A percentile compares a stretch with the other conserved stretches of the same genome.
These are phyloP conservation scores for Aspergillus aculeatinus DNA, from an alignment of 2,329 filamentous ascomycete genomes.

Conservation along the genomic window DNA sequence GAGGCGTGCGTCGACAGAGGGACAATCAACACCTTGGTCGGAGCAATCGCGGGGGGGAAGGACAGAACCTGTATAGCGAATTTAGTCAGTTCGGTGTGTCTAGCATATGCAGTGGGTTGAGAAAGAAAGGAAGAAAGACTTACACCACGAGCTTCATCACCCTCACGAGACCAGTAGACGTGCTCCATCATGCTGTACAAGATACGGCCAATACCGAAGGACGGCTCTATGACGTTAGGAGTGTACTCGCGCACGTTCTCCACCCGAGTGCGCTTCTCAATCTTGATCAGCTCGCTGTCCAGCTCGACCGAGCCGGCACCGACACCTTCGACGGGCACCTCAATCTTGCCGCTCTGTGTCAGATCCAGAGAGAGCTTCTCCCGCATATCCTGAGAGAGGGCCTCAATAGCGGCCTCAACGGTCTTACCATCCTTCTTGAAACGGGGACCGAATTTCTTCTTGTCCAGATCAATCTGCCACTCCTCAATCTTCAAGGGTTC, in stretches of 20 bases:
- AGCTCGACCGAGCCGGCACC: conserved; percentile 75
- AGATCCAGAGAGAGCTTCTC: conserved; percentile 77
- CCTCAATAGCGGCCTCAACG: conserved; percentile 75
- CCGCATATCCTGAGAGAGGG: conserved; percentile 74
- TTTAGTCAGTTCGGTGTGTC: conserved; percentile 13
- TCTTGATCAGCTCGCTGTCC: conserved; percentile 72
- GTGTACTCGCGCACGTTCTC: conserved; percentile 89
- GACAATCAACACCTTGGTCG: conserved; percentile 90
- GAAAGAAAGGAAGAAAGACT: conserved; percentile 41
- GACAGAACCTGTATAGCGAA: conserved; percentile 60
- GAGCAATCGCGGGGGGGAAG: conserved; percentile 76
- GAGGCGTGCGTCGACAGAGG: conserved; percentile 78
- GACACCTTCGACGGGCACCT: conserved; percentile 68
- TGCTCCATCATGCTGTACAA: conserved; percentile 93
- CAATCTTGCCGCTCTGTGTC: conserved; percentile 69
- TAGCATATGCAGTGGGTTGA: neutral
- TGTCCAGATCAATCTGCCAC: conserved; percentile 83
- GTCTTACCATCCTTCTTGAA: conserved; percentile 94
- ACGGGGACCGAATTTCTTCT: conserved; percentile 91
- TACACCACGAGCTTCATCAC: conserved; percentile 83
- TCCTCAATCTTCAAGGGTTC: conserved; percentile 79
- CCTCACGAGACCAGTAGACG: conserved; percentile 86
- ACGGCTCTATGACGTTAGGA: conserved; percentile 95
- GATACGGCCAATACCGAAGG: conserved; percentile 94
- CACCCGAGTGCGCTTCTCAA: conserved; percentile 78